These are phyloP conservation scores for Begonia loranthoides DNA, from an alignment of 306 rosid genomes.

Conservation along the genomic window DNA sequence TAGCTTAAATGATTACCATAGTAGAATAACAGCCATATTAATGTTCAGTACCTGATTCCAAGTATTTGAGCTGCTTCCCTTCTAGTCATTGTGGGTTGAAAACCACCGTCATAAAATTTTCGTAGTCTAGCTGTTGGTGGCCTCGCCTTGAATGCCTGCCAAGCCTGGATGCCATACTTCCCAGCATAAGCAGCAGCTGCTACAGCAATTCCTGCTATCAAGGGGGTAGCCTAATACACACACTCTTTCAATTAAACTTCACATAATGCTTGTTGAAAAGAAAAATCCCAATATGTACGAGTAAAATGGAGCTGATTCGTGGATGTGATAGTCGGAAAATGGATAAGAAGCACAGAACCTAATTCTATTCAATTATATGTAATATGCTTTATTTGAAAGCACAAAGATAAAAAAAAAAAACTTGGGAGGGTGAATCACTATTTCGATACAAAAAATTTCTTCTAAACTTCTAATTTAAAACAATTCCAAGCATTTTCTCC, in stretches of 20 bases:
- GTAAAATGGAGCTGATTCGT: too few relatives aligned
- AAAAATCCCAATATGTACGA: too few relatives aligned
- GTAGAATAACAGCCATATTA: neutral
- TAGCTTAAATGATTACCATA: neutral
- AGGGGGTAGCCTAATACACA: conserved; percentile 37
- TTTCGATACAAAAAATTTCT: too few relatives aligned
- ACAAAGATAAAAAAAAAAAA: too few relatives aligned
- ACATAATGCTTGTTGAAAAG: too few relatives aligned
- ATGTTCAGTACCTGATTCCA: conserved; percentile 47
- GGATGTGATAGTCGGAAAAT: too few relatives aligned
- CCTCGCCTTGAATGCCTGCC: conserved; percentile 72
- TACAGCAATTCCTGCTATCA: conserved; percentile 48
- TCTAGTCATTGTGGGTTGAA: conserved; percentile 52
- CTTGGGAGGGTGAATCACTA: too few relatives aligned
- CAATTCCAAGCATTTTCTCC: too few relatives aligned
- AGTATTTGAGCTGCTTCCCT: conserved; percentile 78
- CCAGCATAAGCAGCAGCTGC: conserved; percentile 85
- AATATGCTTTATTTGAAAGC: too few relatives aligned
- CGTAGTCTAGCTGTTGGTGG: conserved; percentile 35
- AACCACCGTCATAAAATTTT: conserved; percentile 74
- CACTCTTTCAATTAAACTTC: neutral
- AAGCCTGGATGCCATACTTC: conserved; percentile 54
- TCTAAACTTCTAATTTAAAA: too few relatives aligned
- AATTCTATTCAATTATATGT: too few relatives aligned
- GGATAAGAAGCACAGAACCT: too few relatives aligned